Percentiles rank a stretch among this genome's conserved stretches.
These are phyloP conservation scores for Hericium rajendrae DNA, from an alignment of 768 basidiomycete genomes.

Conservation along the genomic window DNA sequence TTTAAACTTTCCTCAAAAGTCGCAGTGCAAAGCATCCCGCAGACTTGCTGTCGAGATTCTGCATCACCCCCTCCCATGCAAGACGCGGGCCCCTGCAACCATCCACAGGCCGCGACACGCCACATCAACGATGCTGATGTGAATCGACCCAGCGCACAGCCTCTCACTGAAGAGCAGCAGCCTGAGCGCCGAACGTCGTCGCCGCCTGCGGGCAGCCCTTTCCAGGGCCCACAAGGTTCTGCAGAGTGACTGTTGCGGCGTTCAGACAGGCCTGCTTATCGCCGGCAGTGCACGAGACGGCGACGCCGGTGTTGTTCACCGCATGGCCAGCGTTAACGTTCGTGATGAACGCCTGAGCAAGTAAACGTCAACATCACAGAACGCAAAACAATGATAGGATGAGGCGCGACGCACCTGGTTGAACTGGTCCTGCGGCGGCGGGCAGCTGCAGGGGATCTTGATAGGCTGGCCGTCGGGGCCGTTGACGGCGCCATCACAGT, in stretches of 20 bases:
- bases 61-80: no score
- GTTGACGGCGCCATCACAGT: slow-evolving; percentile 19
- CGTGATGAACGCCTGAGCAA: background rate
- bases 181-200: slow-evolving; percentile 29
- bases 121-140: no score
- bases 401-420: slow-evolving; percentile 15
- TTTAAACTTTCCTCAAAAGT: no score
- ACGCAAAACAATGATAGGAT: background rate
- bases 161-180: background rate
- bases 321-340: slow-evolving; percentile 22
- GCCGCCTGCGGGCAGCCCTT: slow-evolving; percentile 57
- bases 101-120: no score
- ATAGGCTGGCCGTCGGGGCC: slow-evolving; percentile 24
- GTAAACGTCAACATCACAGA: background rate
- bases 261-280: slow-evolving; percentile 33
- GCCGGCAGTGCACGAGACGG: slow-evolving; percentile 46
- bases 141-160: background rate
- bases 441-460: slow-evolving; percentile 33
- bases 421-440: slow-evolving; percentile 26
- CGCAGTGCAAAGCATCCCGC: no score
- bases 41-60: no score
- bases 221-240: slow-evolving; percentile 63
- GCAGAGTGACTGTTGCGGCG: slow-evolving; percentile 55
- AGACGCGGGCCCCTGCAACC: no score
- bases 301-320: slow-evolving; percentile 53